Evolutionary conservation across 805 yeast species (phyloP), one percentile per base, ranked within the genome.

Genomic region (Priceomyces castillae): DNA sequence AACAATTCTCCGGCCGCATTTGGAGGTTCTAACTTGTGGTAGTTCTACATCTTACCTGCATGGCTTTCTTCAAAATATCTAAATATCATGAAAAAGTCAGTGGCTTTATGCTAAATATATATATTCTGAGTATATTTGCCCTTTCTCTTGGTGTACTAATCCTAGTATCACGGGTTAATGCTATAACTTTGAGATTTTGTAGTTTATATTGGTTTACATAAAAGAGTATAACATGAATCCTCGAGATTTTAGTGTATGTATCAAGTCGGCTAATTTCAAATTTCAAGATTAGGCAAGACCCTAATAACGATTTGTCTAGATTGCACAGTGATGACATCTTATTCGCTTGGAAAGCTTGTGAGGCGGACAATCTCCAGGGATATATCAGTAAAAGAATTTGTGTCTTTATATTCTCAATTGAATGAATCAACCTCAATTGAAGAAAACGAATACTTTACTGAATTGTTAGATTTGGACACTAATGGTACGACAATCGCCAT

Each of bases 361-460:
- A 51, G 47, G 39, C 51, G 48, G 9, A 47, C 63, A 2, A 43
- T 58, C 3, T 43, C 50, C 16, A 54, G 53, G 41, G 49, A 48
- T 7, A 43, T 62, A 3, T 33, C 64, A 7, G 46, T 52, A 30
- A 57, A 54, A 40, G 52, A 53, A 12, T 69, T 69, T 45, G 46
- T 53, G 4, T 46, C 55, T 3, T 51, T 69, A 14, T 59, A 54
- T 44, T 50, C 52, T 34, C 70, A 67, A 46, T 50, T 69, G 20
- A 56, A 58, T 22, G 46, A 52, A 12, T 46, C 44, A 15, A 42
- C 44, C 2, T 44, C 56, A 3, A 48, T 65, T 6, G 33, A 50
- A 4, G 57, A 59, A 14, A 46, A 52, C 16, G 65, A 67, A 34
- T 62, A 59, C 41, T 37, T 54, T 25, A 50, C 58, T n/a, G 46